phyloP scores from a whole-genome alignment of 1,139 yeast genomes.

The Lodderomyces jiufengensis region DNA sequence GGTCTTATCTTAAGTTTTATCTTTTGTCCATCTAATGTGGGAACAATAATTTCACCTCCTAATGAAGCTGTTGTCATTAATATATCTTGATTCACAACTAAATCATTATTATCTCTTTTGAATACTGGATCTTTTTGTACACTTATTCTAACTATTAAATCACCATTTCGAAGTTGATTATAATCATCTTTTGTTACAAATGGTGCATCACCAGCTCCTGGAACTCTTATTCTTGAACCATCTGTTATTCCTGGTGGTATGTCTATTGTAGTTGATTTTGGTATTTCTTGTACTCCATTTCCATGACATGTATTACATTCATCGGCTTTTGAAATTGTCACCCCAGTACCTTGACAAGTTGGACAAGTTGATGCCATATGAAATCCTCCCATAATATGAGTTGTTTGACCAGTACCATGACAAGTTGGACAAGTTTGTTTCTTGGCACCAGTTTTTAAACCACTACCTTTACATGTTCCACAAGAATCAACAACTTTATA shows the following conservation, averaged over 20 bases:
- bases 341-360: slow-evolving; percentile 87
- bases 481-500: slow-evolving; percentile 80
- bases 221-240: slow-evolving; percentile 79
- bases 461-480: slow-evolving; percentile 76
- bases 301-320: slow-evolving; percentile 84
- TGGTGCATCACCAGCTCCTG: slow-evolving; percentile 93
- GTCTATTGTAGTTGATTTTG: slow-evolving; percentile 71
- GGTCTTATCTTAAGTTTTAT: slow-evolving; percentile 79
- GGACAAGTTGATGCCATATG: slow-evolving; percentile 95
- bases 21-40: slow-evolving; percentile 75
- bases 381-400: slow-evolving; percentile 89
- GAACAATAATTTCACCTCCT: slow-evolving; percentile 86
- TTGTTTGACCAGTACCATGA: slow-evolving; percentile 90
- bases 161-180: slow-evolving; percentile 73
- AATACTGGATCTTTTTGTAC: slow-evolving; percentile 74
- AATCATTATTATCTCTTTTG: slow-evolving; percentile 59
- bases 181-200: slow-evolving; percentile 60
- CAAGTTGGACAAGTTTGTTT: slow-evolving; percentile 82
- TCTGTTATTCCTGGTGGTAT: slow-evolving; percentile 87
- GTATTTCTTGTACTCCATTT: slow-evolving; percentile 72
- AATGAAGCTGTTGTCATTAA: slow-evolving; percentile 95
- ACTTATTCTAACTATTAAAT: slow-evolving; percentile 74
- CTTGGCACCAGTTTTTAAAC: slow-evolving; percentile 73
- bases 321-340: slow-evolving; percentile 62
- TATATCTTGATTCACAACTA: slow-evolving; percentile 62